Evolutionary conservation across 306 rosid species (phyloP).

Genomic region (Quercus dentata): DNA sequence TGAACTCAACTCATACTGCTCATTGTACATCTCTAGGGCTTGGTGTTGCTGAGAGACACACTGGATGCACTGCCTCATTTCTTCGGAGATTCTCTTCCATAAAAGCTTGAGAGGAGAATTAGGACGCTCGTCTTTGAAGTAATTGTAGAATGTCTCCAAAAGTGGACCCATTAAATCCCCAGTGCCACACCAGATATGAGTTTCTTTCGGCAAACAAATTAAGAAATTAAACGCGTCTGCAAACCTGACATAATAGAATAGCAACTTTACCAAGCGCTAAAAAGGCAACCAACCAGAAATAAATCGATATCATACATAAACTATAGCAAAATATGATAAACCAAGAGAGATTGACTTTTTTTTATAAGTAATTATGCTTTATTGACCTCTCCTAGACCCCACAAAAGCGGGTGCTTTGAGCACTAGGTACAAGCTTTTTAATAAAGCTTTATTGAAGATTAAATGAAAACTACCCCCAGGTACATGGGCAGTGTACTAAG

Average conservation of each 20-base stretch:
- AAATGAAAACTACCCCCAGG: too few relatives aligned
- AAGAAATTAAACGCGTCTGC: constrained; percentile 71
- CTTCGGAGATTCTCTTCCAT: constrained; percentile 79
- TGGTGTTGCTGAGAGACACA: constrained; percentile 90
- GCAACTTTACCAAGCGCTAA: not conserved
- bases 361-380: too few relatives aligned
- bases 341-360: not conserved
- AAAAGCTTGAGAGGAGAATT: constrained; percentile 81
- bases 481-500: too few relatives aligned
- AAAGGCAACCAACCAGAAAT: not conserved
- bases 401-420: too few relatives aligned
- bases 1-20: constrained; percentile 72
- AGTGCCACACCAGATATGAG: constrained; percentile 87
- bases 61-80: constrained; percentile 70
- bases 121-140: constrained; percentile 59
- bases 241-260: constrained; percentile 54
- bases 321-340: not conserved
- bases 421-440: too few relatives aligned
- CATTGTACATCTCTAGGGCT: constrained; percentile 64
- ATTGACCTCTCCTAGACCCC: too few relatives aligned
- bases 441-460: too few relatives aligned
- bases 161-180: constrained; percentile 95
- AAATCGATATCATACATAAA: not conserved
- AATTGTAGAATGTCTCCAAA: constrained; percentile 91
- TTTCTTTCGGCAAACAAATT: constrained; percentile 59